Evolutionary conservation across 208 protist genomes (phyloP).

Genomic region (Leishmania aethiopica): DNA sequence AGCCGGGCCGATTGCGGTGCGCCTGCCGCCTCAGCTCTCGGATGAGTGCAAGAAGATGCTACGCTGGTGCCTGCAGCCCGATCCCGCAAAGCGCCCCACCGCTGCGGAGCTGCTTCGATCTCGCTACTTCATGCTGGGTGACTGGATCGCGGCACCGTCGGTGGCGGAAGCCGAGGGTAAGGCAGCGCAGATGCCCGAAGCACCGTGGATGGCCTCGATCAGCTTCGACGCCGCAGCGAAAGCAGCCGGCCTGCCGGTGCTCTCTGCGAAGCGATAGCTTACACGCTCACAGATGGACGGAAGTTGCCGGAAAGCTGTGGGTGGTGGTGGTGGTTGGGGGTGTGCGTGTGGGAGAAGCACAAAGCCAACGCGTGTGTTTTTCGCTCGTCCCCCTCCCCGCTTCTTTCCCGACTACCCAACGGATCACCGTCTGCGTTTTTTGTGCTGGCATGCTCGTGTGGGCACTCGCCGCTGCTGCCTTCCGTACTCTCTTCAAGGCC

Average conservation of each 20-base stretch:
- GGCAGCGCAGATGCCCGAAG: conserved; percentile 33
- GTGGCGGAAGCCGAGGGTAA: conserved; percentile 9
- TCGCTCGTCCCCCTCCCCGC: background rate
- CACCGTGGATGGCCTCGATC: conserved; percentile 50
- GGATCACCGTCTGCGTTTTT: too few species aligned
- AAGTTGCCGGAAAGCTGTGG: background rate
- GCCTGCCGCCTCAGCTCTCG: conserved; percentile 62
- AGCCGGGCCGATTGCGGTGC: conserved; percentile 29
- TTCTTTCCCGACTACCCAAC: background rate
- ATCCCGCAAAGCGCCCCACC: conserved; percentile 57
- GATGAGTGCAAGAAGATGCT: conserved; percentile 69
- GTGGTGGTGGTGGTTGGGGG: background rate
- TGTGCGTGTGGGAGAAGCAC: background rate
- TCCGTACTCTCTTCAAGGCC: background rate
- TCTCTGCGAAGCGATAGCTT: conserved; percentile 6
- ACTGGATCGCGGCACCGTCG: conserved; percentile 55
- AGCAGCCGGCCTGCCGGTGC: conserved; percentile 30
- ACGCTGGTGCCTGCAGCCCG: conserved; percentile 53
- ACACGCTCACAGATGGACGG: background rate
- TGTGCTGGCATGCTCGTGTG: background rate
- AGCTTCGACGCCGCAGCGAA: conserved; percentile 45
- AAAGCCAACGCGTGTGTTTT: background rate
- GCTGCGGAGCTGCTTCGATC: conserved; percentile 65
- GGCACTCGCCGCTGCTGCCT: background rate
- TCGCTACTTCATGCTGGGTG: conserved; percentile 75